Evolutionary conservation across 176 grass and related monocot genomes (phyloP).

Genomic region (Aegilops speltoides): DNA sequence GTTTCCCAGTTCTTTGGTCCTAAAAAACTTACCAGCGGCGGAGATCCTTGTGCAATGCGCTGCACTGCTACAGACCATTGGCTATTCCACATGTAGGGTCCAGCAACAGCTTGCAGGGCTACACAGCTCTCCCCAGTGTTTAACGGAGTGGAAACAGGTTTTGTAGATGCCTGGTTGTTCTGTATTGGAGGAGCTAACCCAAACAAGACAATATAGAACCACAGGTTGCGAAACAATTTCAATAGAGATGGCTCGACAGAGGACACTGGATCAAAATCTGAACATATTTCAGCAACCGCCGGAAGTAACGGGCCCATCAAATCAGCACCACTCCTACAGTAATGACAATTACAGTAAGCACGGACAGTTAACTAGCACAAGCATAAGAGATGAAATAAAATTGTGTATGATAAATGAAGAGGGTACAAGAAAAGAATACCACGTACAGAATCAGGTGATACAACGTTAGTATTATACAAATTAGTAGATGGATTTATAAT

Average conservation of each 20-base stretch:
- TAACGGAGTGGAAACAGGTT: conserved; percentile 79
- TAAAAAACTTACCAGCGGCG: conserved; percentile 72
- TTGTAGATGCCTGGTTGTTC: conserved; percentile 62
- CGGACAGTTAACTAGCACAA: conserved; percentile 6
- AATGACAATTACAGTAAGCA: conserved; percentile 19
- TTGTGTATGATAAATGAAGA: conserved; percentile 24
- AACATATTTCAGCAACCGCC: conserved; percentile 97
- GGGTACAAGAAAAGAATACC: conserved; percentile 11
- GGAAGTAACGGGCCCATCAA: conserved; percentile 93
- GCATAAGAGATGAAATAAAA: conserved; percentile 10
- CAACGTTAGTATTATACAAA: not conserved
- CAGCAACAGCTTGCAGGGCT: conserved; percentile 91
- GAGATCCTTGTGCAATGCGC: conserved; percentile 87
- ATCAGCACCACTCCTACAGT: conserved; percentile 94
- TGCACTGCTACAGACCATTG: conserved; percentile 88
- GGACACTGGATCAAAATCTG: conserved; percentile 96
- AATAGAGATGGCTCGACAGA: conserved; percentile 87
- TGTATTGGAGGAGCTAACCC: conserved; percentile 95
- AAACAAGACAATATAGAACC: conserved; percentile 99
- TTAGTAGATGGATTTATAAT: not conserved
- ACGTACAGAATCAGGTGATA: conserved; percentile 24
- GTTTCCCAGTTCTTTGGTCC: not conserved
- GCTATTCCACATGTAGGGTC: conserved; percentile 94
- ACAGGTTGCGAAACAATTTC: conserved; percentile 94
- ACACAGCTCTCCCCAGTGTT: conserved; percentile 55